A percentile compares a stretch with the other conserved stretches of the same genome.
Evolutionary conservation across 495 filamentous ascomycete genomes (phyloP).

Genomic region (Staphylotrichum longicolle): DNA sequence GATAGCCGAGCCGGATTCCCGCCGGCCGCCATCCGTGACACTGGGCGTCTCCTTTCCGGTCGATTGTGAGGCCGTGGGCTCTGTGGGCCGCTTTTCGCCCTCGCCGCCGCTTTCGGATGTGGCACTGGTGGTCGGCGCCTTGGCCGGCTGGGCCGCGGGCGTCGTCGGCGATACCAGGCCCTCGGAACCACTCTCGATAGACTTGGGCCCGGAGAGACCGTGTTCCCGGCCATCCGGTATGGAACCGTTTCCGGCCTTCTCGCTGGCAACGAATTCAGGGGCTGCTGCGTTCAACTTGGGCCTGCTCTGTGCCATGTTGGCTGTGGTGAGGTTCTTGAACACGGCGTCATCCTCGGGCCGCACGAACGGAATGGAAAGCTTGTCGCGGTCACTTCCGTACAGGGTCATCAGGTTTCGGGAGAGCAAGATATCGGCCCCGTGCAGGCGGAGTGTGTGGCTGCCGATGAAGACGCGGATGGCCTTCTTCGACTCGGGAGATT

Average conservation of each 20-base stretch:
- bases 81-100: conserved; percentile 35
- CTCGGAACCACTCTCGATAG: conserved; percentile 24
- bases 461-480: conserved; percentile 79
- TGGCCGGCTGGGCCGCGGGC: conserved; percentile 35
- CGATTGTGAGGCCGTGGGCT: conserved; percentile 23
- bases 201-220: conserved; percentile 16
- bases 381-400: conserved; percentile 81
- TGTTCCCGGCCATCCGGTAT: conserved; percentile 23
- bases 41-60: conserved; percentile 35
- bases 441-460: conserved; percentile 79
- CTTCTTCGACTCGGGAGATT: conserved; percentile 47
- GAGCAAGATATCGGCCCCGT: conserved; percentile 88
- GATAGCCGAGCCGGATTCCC: conserved; percentile 52
- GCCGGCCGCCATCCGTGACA: conserved; percentile 38
- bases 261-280: conserved; percentile 46
- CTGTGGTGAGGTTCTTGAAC: conserved; percentile 73
- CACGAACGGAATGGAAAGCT: conserved; percentile 88
- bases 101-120: conserved; percentile 44
- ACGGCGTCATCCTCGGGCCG: conserved; percentile 82
- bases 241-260: conserved; percentile 30
- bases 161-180: conserved; percentile 32
- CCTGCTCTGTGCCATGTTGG: conserved; percentile 48
- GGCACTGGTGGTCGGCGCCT: conserved; percentile 35
- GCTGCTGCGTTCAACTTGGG: conserved; percentile 51
- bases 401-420: conserved; percentile 85